Evolutionary conservation across 2,329 filamentous ascomycete genomes (phyloP), one percentile per base, ranked within the genome.

Genomic region (Sodiomyces alkalinus): DNA sequence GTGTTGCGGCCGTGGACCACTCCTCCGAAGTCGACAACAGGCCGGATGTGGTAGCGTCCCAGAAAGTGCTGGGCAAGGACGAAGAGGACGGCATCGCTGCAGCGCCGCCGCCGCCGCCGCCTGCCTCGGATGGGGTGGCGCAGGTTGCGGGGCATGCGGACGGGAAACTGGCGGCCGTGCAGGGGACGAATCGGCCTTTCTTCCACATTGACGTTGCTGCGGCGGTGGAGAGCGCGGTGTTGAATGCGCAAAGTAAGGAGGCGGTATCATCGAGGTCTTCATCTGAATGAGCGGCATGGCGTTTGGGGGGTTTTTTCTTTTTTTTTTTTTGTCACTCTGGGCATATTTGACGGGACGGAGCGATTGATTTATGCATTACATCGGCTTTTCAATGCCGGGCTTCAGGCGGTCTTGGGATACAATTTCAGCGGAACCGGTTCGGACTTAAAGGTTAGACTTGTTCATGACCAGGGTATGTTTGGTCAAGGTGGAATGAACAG

Each of bases 121-220:
- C 17, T 1, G 14, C 11, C 20, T 28, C 23, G 20, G 29, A 35
- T 15, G 34, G 39, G 12, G 31, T 39, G 5, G 37, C 35, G 21
- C 33, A 22, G 18, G 35, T 41, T 24, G 27, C 39, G 9, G 31
- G 31, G 3, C 32, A 32, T 12, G 33, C 30, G 2, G 32, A 38
- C n/a, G 33, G 36, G 8, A 37, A 28, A 18, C 40, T 58, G 19
- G 49, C 51, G 15, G 49, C 57, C 0, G 42, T 63, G 2, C 53
- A 57, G 30, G 60, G 57, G 3, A 47, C 62, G 30, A 63, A 67
- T 44, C 45, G 60, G 37, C 63, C 63, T 5, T 63, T 56, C 43
- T 67, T 67, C 45, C 62, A 67, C 33, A 52, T 64, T 17, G 62
- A 67, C 38, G 39, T 67, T 20, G 53, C 60, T 16, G 59, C 60